Percentiles rank a stretch among this genome's conserved stretches.
These are phyloP conservation scores for Solanum megistacrolobum DNA, from an alignment of 257 asterid genomes.

Conservation along the genomic window DNA sequence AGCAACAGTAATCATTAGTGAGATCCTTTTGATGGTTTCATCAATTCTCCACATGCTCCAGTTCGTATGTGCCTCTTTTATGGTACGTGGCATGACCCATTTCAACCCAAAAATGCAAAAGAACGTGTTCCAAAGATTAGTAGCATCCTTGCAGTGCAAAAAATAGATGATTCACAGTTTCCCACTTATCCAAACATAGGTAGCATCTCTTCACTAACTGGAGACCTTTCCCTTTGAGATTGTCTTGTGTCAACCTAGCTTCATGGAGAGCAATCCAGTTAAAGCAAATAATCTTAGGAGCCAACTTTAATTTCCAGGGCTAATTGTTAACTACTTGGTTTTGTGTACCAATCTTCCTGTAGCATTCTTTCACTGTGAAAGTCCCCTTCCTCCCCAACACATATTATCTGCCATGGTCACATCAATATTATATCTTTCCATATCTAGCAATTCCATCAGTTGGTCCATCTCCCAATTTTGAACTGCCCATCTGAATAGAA, in stretches of 20 bases:
- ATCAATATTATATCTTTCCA: not conserved
- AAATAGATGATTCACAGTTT: not conserved
- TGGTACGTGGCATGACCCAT: not conserved
- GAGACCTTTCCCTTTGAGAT: not conserved
- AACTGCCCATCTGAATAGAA: not conserved
- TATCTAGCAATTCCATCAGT: not conserved
- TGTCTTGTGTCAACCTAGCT: not conserved
- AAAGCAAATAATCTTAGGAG: not conserved
- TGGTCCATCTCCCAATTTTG: not conserved
- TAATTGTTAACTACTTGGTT: not conserved
- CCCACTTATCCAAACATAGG: not conserved
- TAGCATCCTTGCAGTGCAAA: not conserved
- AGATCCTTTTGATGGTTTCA: not conserved
- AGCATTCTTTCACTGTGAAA: not conserved
- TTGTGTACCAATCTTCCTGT: not conserved
- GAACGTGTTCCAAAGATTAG: not conserved
- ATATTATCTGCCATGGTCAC: not conserved
- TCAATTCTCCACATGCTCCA: not conserved
- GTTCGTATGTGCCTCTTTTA: not conserved
- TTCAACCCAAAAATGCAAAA: not conserved
- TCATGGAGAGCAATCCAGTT: not conserved
- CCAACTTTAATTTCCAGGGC: not conserved
- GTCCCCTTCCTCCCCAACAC: not conserved
- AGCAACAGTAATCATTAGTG: not conserved
- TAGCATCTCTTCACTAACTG: not conserved